Evolutionary conservation across 306 rosid genomes (phyloP).

Genomic region (Quercus wislizeni): DNA sequence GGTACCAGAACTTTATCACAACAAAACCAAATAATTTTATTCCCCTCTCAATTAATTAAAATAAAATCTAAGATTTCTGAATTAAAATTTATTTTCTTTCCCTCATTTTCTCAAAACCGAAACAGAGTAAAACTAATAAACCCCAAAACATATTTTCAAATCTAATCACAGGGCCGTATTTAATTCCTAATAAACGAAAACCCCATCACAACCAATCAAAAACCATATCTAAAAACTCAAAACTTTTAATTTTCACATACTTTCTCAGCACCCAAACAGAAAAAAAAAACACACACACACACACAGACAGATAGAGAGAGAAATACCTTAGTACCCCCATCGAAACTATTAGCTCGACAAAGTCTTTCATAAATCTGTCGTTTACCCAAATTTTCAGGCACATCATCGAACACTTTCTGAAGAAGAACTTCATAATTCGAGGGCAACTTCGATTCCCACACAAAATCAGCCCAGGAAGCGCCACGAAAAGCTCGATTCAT

Average conservation of each 20-base stretch:
- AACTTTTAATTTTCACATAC: background rate
- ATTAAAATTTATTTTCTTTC: background rate
- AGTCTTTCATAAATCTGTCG: constrained; percentile 64
- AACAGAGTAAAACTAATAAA: background rate
- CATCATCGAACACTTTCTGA: constrained; percentile 38
- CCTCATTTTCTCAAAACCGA: background rate
- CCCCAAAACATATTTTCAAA: background rate
- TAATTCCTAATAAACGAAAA: background rate
- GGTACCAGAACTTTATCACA: background rate
- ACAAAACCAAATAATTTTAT: background rate
- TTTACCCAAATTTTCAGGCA: constrained; percentile 41
- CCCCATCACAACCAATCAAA: constrained; percentile 8
- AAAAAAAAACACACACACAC: background rate
- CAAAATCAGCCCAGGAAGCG: constrained; percentile 82
- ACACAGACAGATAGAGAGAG: no score
- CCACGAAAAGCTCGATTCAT: constrained; percentile 77
- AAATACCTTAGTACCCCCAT: constrained; percentile 70
- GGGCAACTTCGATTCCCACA: constrained; percentile 92
- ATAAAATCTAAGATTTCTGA: background rate
- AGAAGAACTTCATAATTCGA: constrained; percentile 48
- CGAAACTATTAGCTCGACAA: constrained; percentile 49
- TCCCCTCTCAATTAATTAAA: background rate
- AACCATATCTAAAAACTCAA: background rate
- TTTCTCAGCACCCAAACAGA: background rate
- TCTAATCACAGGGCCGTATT: background rate